Evolutionary conservation across 352 stramenopile species (phyloP), one percentile per base, ranked within the genome.

Genomic region (Globisporangium barbulae): DNA sequence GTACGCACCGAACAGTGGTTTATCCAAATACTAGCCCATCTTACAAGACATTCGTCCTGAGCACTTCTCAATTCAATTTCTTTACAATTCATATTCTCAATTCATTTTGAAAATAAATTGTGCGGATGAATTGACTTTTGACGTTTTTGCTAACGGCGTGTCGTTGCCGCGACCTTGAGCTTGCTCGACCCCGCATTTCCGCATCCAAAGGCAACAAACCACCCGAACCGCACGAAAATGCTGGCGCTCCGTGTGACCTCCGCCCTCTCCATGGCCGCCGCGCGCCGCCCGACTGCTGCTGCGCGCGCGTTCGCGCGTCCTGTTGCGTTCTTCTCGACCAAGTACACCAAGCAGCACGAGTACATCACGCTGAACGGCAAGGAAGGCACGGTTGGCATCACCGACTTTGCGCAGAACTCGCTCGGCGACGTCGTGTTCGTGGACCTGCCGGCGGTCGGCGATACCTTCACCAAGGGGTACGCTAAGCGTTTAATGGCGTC

Each of bases 341-440:
- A 92, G 76, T 94, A 90, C 82, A 92, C 86, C 57, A 74, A 79
- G 62, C 75, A 89, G 72, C 86, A 94, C 76, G 86, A 94, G 83
- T 94, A 94, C 75, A 76, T 94, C 64, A 83, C 67, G 67, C 61
- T 94, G 53, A 82, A 90, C 63, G 87, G 87, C 69, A 88, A 85
- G 64, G 71, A 86, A 61, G 91, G 79, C 67, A 98, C 86, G 30
- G 78, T 98, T 69, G 97, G 97, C 71, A 99, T 99, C 81, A 99
- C 97, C 50, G 93, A 98, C 74, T 99, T 98, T 78, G 97, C 97
- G 28, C 93, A 98, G 75, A 95, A 98, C 73, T 96, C 91, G 68
- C 81, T 99, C 47, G 97, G 97, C 48, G 97, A 99, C 74, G 84
- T 96, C 60, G 97, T 99, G 47, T 99, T 97, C 77, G 96, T 99